Conservation (phyloP, 257 asterid genomes). For the Solanum clarkiae region DNA sequence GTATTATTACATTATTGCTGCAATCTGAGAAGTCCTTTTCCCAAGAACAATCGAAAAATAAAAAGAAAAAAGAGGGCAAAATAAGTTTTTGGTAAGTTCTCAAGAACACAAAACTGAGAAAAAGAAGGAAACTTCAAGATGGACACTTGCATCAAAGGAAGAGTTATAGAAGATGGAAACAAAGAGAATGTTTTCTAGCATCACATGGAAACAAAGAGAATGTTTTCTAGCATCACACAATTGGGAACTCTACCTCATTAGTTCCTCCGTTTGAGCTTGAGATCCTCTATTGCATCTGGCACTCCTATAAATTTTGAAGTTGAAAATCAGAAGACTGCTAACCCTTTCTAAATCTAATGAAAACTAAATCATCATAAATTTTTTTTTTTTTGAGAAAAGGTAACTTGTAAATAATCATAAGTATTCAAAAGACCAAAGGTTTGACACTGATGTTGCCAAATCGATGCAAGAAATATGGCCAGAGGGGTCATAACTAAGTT, state of each 20-base stretch:
- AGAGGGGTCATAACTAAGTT: neutral
- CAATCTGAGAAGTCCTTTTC: neutral
- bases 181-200: neutral
- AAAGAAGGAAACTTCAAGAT: neutral
- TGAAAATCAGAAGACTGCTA: neutral
- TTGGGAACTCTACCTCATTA: conserved; percentile 33
- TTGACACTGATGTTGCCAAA: neutral
- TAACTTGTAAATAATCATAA: neutral
- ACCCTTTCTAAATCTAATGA: neutral
- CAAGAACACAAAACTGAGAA: neutral
- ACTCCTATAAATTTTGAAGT: conserved; percentile 19
- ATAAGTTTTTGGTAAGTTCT: neutral
- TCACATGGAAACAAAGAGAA: neutral
- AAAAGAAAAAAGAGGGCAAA: neutral
- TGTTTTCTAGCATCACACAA: neutral
- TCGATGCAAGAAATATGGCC: neutral
- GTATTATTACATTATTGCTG: neutral
- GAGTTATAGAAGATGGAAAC: neutral
- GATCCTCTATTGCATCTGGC: conserved; percentile 25
- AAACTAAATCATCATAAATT: neutral
- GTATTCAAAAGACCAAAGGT: neutral
- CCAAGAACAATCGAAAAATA: neutral
- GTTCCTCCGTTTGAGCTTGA: conserved; percentile 36
- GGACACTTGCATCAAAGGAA: neutral
- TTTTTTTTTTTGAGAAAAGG: too few species aligned